These are phyloP conservation scores for Paecilomyces niveus DNA, from an alignment of 2,329 filamentous ascomycete species.

Conservation along the genomic window DNA sequence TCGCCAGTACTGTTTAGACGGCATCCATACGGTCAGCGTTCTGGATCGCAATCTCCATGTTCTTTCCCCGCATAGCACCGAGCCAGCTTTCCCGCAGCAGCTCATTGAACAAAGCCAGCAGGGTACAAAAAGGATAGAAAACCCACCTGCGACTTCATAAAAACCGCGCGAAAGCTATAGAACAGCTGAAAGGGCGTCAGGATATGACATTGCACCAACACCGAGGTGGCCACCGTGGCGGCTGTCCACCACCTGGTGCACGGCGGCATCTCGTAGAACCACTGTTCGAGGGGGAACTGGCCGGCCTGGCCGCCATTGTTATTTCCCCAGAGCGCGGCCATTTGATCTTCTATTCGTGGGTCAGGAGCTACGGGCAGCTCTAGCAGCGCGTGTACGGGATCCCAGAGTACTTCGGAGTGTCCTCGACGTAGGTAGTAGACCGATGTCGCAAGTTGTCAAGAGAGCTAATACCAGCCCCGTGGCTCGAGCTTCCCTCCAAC, in stretches of 20 bases:
- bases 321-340: slow-evolving; percentile 39
- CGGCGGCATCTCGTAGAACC: slow-evolving; percentile 98
- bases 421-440: not conserved
- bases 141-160: slow-evolving; percentile 79
- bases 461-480: not conserved
- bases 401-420: not conserved
- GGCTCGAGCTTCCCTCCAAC: not conserved
- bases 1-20: slow-evolving; percentile 77
- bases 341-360: slow-evolving; percentile 7
- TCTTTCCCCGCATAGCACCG: not conserved
- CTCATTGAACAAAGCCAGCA: not conserved
- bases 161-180: slow-evolving; percentile 90
- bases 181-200: slow-evolving; percentile 92
- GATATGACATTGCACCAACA: slow-evolving; percentile 87
- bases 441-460: not conserved
- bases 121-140: not conserved
- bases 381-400: not conserved
- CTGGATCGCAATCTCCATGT: not conserved
- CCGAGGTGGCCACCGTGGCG: slow-evolving; percentile 78
- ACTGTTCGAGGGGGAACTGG: slow-evolving; percentile 80
- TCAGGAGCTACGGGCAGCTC: not conserved
- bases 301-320: slow-evolving; percentile 38
- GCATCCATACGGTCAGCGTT: not conserved
- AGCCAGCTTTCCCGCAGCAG: not conserved
- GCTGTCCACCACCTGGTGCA: slow-evolving; percentile 97